A percentile compares a stretch with the other conserved stretches of the same genome.
These are phyloP conservation scores for Phycomyces nitens DNA, from an alignment of 192 early-diverging fungal species.

Conservation along the genomic window DNA sequence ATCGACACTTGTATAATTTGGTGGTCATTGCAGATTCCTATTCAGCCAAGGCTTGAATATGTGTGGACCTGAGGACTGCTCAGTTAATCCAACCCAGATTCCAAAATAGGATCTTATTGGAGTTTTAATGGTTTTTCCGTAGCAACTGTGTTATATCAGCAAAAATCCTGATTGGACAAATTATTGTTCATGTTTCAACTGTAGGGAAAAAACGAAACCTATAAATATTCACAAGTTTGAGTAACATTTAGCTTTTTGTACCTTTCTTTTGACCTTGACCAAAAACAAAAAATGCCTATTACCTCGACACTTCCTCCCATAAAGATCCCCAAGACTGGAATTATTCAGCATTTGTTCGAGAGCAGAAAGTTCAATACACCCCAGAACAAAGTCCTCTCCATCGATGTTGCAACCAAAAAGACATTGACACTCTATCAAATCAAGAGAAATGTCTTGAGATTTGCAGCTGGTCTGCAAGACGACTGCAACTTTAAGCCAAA, in stretches of 20 bases:
- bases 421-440: slow-evolving; percentile 46
- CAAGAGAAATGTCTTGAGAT: slow-evolving; percentile 35
- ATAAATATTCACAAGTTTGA: no score
- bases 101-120: no score
- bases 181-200: no score
- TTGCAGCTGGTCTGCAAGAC: slow-evolving; percentile 49
- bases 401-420: slow-evolving; percentile 49
- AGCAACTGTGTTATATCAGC: no score
- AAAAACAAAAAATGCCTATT: slow-evolving; percentile 6
- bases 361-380: background rate
- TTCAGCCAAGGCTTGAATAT: no score
- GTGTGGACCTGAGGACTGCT: no score
- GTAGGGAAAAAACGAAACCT: no score
- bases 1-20: background rate
- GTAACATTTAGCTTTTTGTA: background rate
- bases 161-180: no score
- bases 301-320: background rate
- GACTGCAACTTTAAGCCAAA: slow-evolving; percentile 57
- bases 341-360: background rate
- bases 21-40: background rate
- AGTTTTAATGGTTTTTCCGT: no score
- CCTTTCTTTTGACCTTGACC: background rate
- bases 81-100: no score
- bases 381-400: slow-evolving; percentile 34
- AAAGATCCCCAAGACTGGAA: background rate